phyloP scores from a whole-genome alignment of 345 rosid species.

The Syzygium oleosum region DNA sequence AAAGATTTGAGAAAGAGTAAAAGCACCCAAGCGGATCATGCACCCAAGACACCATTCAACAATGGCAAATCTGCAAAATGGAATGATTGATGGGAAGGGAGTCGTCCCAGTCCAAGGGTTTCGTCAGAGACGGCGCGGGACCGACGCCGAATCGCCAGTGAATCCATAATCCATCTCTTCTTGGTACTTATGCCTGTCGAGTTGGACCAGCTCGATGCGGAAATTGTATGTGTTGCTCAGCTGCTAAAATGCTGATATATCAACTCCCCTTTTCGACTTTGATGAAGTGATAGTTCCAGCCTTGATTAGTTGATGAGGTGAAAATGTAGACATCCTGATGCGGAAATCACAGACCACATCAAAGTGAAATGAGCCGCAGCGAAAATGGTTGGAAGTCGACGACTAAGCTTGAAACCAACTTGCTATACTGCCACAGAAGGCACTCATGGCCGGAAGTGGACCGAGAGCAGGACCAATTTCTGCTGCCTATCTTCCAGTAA shows the following conservation, averaged over 20 bases:
- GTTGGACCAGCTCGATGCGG: neutral
- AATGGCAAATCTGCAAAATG: neutral
- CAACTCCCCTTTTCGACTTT: neutral
- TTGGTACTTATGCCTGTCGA: neutral
- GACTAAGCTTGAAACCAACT: neutral
- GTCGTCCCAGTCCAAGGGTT: neutral
- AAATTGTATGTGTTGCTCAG: neutral
- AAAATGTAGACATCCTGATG: neutral
- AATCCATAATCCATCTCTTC: neutral
- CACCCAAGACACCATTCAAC: neutral
- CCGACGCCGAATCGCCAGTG: neutral
- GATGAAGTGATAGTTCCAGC: neutral
- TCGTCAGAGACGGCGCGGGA: neutral
- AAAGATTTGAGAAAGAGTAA: neutral
- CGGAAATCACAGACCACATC: neutral
- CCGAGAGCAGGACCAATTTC: neutral
- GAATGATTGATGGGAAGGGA: neutral
- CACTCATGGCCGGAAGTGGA: neutral
- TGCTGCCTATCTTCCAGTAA: neutral
- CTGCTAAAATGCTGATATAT: neutral
- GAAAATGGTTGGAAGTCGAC: neutral
- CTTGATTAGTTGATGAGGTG: neutral
- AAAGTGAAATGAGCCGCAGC: neutral
- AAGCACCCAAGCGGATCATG: neutral
- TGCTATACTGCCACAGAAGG: neutral